Percentiles rank a stretch among this genome's conserved stretches.
These are phyloP conservation scores for Colletotrichum filicis DNA, from an alignment of 2,329 filamentous ascomycete species.

Conservation along the genomic window DNA sequence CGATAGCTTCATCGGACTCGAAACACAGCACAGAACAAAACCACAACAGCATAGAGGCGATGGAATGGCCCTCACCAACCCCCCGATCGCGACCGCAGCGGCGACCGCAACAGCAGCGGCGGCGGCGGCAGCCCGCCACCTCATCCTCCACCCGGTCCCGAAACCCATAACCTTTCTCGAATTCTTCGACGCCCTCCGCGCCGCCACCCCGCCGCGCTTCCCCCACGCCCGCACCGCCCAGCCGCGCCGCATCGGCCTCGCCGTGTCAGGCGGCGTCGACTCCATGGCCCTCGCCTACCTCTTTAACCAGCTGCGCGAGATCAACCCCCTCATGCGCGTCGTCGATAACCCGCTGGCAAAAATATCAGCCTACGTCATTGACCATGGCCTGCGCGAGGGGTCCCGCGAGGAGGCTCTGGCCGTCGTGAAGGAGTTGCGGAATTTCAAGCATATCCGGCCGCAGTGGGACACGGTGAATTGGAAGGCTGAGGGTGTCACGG, in stretches of 20 bases:
- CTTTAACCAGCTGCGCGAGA: slow-evolving; percentile 61
- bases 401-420: slow-evolving; percentile 63
- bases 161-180: slow-evolving; percentile 50
- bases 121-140: slow-evolving; percentile 36
- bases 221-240: slow-evolving; percentile 48
- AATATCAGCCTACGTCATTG: slow-evolving; percentile 62
- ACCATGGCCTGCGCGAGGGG: slow-evolving; percentile 66
- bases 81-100: slow-evolving; percentile 12
- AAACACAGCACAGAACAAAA: not conserved
- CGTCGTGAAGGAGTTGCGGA: slow-evolving; percentile 54
- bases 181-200: slow-evolving; percentile 60
- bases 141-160: slow-evolving; percentile 49
- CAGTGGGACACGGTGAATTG: slow-evolving; percentile 57
- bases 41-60: not conserved
- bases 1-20: not conserved
- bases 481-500: slow-evolving; percentile 46
- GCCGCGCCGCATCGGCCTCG: slow-evolving; percentile 68
- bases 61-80: slow-evolving; percentile 28
- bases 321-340: slow-evolving; percentile 49
- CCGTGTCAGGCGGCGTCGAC: slow-evolving; percentile 92
- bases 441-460: slow-evolving; percentile 43
- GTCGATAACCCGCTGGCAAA: slow-evolving; percentile 55
- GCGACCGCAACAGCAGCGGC: slow-evolving; percentile 24
- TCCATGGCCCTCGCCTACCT: slow-evolving; percentile 95
- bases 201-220: slow-evolving; percentile 62